Percentiles rank a stretch among this genome's conserved stretches.
These are phyloP conservation scores for Podaxis sp. DNA, from an alignment of 768 basidiomycete genomes.

Conservation along the genomic window DNA sequence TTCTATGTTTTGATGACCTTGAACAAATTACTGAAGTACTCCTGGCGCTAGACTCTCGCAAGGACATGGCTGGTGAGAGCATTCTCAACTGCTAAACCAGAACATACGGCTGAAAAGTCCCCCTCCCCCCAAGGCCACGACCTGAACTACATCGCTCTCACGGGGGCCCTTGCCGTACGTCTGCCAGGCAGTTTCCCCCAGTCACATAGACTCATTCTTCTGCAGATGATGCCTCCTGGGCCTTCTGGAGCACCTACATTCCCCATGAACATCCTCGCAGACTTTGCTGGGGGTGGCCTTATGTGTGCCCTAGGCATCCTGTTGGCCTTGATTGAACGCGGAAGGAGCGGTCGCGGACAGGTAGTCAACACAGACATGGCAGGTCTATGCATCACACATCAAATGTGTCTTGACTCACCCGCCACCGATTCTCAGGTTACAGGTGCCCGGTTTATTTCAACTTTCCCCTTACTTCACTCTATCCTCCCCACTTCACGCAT, in stretches of 20 bases:
- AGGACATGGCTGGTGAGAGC: slow-evolving; percentile 70
- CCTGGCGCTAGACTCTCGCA: slow-evolving; percentile 53
- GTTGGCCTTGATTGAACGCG: slow-evolving; percentile 70
- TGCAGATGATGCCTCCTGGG: slow-evolving; percentile 61
- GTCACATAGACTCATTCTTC: not conserved
- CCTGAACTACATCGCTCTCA: slow-evolving; percentile 81
- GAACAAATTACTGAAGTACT: not conserved
- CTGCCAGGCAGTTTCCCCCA: not conserved
- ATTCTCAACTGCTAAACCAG: not conserved
- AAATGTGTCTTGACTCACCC: not conserved
- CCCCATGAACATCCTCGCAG: slow-evolving; percentile 76
- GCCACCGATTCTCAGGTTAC: slow-evolving; percentile 54
- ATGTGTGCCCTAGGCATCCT: slow-evolving; percentile 73
- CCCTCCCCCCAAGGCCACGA: slow-evolving; percentile 60
- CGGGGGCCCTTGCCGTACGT: slow-evolving; percentile 67
- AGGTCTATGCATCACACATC: not conserved
- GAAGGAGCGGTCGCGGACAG: slow-evolving; percentile 66
- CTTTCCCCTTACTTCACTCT: slow-evolving; percentile 62
- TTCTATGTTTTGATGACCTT: not conserved
- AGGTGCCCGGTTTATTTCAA: slow-evolving; percentile 75
- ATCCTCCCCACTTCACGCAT: slow-evolving; percentile 33
- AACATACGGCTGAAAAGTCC: not conserved
- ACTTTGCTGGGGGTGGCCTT: slow-evolving; percentile 82
- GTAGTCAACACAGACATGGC: slow-evolving; percentile 81
- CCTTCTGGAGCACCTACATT: slow-evolving; percentile 60